A percentile compares a stretch with the other conserved stretches of the same genome.
phyloP scores from a whole-genome alignment of 1,284 basidiomycete genomes.

The Cutaneotrichosporon dermatis region DNA sequence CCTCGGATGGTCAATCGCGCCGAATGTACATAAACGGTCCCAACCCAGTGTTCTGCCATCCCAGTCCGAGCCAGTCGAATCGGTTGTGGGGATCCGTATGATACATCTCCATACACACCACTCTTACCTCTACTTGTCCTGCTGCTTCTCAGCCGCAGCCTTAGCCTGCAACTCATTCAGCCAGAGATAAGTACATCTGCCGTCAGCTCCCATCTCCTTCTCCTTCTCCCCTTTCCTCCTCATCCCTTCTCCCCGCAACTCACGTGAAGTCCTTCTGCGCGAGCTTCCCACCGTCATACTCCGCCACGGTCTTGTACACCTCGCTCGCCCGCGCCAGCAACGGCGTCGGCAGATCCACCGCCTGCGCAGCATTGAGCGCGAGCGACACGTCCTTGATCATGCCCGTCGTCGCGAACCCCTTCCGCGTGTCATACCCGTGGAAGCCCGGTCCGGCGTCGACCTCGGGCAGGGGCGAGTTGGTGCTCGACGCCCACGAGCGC shows the following conservation, averaged over 20 bases:
- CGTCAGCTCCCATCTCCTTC: too few relatives aligned
- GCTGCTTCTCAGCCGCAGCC: neutral
- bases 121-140: neutral
- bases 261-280: slow-evolving; percentile 45
- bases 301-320: slow-evolving; percentile 39
- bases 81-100: too few relatives aligned
- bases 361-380: slow-evolving; percentile 33
- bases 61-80: too few relatives aligned
- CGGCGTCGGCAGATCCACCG: slow-evolving; percentile 33
- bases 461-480: slow-evolving; percentile 33
- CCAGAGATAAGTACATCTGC: neutral
- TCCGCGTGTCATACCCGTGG: slow-evolving; percentile 21
- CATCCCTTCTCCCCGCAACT: slow-evolving; percentile 8
- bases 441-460: slow-evolving; percentile 22
- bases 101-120: too few relatives aligned
- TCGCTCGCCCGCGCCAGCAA: slow-evolving; percentile 39
- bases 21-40: too few relatives aligned
- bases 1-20: too few relatives aligned
- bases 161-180: neutral
- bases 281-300: slow-evolving; percentile 29
- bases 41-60: too few relatives aligned
- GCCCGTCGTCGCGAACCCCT: slow-evolving; percentile 40
- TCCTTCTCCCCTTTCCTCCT: neutral
- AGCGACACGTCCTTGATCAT: slow-evolving; percentile 46
- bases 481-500: slow-evolving; percentile 42